These are phyloP conservation scores for Platismatia glauca DNA, from an alignment of 495 filamentous ascomycete genomes.

Conservation along the genomic window DNA sequence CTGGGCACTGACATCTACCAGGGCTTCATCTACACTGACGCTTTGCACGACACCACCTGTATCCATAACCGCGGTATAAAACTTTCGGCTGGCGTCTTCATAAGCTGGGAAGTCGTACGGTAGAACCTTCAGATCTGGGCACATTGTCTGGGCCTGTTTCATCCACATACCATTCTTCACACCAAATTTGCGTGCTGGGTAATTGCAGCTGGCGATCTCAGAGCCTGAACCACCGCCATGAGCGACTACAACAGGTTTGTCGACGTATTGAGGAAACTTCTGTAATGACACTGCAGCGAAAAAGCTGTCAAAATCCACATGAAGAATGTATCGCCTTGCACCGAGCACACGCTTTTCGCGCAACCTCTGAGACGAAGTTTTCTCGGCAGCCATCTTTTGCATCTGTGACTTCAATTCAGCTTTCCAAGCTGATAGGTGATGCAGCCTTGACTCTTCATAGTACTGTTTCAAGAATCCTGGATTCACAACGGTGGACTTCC, in stretches of 20 bases:
- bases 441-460: constrained; percentile 85
- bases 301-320: constrained; percentile 97
- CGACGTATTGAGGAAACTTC: constrained; percentile 62
- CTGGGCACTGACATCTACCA: constrained; percentile 64
- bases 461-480: constrained; percentile 90
- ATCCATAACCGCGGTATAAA: constrained; percentile 76
- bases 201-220: constrained; percentile 96
- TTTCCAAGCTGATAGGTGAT: constrained; percentile 95
- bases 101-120: constrained; percentile 93
- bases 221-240: constrained; percentile 78
- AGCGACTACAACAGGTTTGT: constrained; percentile 83
- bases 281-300: constrained; percentile 86
- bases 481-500: constrained; percentile 77
- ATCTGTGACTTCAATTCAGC: constrained; percentile 81
- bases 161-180: constrained; percentile 99
- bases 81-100: constrained; percentile 79
- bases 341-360: constrained; percentile 45
- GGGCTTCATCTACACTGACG: constrained; percentile 90
- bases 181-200: constrained; percentile 73
- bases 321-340: constrained; percentile 73
- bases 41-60: constrained; percentile 82
- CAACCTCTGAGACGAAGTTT: constrained; percentile 44
- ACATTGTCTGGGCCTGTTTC: constrained; percentile 74
- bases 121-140: constrained; percentile 73
- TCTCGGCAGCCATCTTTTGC: constrained; percentile 65